A percentile compares a stretch with the other conserved stretches of the same genome.
phyloP scores from a whole-genome alignment of 164 flowering plant genomes.

The Stephania cephalantha region DNA sequence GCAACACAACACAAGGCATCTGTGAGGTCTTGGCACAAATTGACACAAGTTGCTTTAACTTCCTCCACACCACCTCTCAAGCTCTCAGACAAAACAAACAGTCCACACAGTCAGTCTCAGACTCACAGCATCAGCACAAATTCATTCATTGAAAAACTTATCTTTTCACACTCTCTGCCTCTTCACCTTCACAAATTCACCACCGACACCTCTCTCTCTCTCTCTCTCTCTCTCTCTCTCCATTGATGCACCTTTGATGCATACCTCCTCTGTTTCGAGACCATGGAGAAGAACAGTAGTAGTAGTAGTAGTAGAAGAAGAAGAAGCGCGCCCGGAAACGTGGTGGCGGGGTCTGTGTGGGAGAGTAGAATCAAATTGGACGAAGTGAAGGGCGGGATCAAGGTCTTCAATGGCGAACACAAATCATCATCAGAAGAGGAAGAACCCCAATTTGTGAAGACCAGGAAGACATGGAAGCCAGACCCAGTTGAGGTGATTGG shows the following conservation, averaged over 20 bases:
- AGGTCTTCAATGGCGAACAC: conserved; percentile 50
- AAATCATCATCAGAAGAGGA: conserved; percentile 3
- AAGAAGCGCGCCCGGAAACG: conserved; percentile 15
- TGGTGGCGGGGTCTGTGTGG: conserved; percentile 72
- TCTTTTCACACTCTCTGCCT: too few relatives aligned
- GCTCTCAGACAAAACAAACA: too few relatives aligned
- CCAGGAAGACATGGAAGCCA: conserved; percentile 49
- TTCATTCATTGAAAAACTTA: too few relatives aligned
- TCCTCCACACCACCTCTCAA: too few relatives aligned
- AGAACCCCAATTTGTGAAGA: conserved; percentile 11
- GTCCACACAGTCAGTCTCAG: neutral
- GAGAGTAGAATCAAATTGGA: conserved; percentile 72
- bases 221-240: neutral
- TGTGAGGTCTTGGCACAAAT: too few relatives aligned
- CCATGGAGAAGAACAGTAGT: too few relatives aligned
- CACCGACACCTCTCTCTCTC: neutral
- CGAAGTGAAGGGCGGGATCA: conserved; percentile 70
- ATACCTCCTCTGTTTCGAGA: too few relatives aligned
- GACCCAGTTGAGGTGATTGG: conserved; percentile 28
- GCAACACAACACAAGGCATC: too few relatives aligned
- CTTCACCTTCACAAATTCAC: too few relatives aligned
- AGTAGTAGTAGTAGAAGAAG: conserved; percentile 8
- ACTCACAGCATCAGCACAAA: neutral
- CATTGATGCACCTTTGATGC: neutral
- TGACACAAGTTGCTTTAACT: too few relatives aligned